A percentile compares a stretch with the other conserved stretches of the same genome.
Evolutionary conservation across 2,329 filamentous ascomycete species (phyloP).

Genomic region (Cladophialophora yegresii): DNA sequence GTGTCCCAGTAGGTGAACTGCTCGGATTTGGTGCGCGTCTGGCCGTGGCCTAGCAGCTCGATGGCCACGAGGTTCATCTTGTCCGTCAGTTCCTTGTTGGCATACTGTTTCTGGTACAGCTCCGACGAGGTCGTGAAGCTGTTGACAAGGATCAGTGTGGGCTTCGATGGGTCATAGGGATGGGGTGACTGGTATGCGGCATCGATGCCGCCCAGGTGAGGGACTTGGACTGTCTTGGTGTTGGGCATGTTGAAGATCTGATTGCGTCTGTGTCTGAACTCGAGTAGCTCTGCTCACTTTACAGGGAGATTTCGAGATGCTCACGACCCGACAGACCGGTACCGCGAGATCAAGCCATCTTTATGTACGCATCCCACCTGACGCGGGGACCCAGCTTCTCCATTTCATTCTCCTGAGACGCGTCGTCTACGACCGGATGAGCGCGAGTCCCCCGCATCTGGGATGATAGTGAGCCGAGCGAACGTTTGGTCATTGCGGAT

Average conservation of each 20-base stretch:
- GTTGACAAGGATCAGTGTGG: constrained; percentile 56
- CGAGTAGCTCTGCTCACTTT: not conserved
- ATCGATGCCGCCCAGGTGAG: constrained; percentile 54
- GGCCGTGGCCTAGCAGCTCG: constrained; percentile 56
- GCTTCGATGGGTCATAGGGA: constrained; percentile 53
- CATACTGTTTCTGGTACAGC: constrained; percentile 48
- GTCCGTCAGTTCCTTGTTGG: constrained; percentile 41
- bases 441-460: constrained; percentile 3
- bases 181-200: constrained; percentile 52
- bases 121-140: constrained; percentile 54
- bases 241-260: constrained; percentile 20
- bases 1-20: constrained; percentile 60
- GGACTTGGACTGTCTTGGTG: constrained; percentile 46
- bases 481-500: not conserved
- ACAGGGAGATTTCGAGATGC: not conserved
- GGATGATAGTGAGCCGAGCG: not conserved
- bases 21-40: constrained; percentile 47
- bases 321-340: not conserved
- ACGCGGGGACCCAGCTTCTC: not conserved
- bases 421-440: not conserved
- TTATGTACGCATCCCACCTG: not conserved
- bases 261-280: not conserved
- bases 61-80: constrained; percentile 56
- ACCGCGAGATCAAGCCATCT: not conserved
- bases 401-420: not conserved